Evolutionary conservation across 306 rosid genomes (phyloP), one percentile per base, ranked within the genome.

Genomic region (Astragalus membranaceus): DNA sequence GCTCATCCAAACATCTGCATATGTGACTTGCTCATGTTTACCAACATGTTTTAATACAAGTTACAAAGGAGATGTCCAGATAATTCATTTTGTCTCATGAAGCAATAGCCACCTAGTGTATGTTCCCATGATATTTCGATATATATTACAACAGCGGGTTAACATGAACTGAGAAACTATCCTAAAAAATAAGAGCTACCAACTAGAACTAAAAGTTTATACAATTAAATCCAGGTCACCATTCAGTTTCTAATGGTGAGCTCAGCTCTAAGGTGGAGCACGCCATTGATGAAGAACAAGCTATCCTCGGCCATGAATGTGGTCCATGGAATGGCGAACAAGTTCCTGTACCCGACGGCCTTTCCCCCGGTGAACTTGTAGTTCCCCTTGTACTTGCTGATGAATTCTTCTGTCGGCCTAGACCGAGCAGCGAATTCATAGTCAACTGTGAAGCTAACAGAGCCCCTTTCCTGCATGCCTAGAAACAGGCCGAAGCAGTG

Each of bases 381-480:
- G 66, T 91, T 95, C 26, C 97, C 97, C 73, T 91, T 95, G 85
- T 95, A 95, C 64, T 95, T 95, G 84, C 97, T 89, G 2, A 86
- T 77, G 48, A 87, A 95, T 59, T 95, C 99, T 75, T 89, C 97
- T 0, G 86, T 70, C 8, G 96, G 96, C 72, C 87, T 87, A 14
- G 92, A 85, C 78, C 96, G 79, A 0, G 95, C 95, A 4, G 99
- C 92, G 72, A 95, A 95, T 67, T 95, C 99, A 7, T 95, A 95
- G 83, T 95, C 99, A 50, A 95, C 96, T 0, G 96, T 89, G 51
- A 94, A 89, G 77, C 91, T 91, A 23, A 85, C 91, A 2, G 97
- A 95, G 1, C 96, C 99, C 53, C 86, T 95, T 79, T 91, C 96
- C 70, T 95, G 99, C 99, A 95, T 95, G 69, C 99, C 99, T 41